Base-by-base conservation (phyloP, 768 basidiomycete genomes). In the Naganishia vishniacii region DNA sequence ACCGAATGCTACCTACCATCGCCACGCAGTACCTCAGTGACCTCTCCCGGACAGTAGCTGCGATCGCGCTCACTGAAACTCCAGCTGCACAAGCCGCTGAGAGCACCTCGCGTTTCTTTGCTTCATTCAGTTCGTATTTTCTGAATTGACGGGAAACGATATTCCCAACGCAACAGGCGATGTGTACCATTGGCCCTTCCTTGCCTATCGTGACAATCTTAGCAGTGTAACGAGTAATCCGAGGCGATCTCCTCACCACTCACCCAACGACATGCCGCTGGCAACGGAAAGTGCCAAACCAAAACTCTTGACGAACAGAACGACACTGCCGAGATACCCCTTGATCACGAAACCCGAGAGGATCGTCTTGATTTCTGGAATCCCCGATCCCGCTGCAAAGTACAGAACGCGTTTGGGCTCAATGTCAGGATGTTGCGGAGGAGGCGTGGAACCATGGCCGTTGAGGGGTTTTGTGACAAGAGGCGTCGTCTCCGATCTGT, bases 101-200 rank as follows among this genome's bases (percentile, higher is more conserved):
- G 40, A 99, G 80, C 60, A 99, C 86, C 79, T 98, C 95, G 49
- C 95, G 85, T 47, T 93, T 83, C 75, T 98, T 98, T 15, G 85
- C 91, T 83, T 99, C 95, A 70, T 98, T 99, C 59, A 83, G 87
- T 77, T 98, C 93, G 71, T 94, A 99, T 78, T 98, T 98, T 37
- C 75, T 75, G 68, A 88, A 85, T 71, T 86, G 84, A 13, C 94
- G 83, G 70, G 89, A 91, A 66, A 91, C 82, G 65, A 98, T 94
- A 73, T 97, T 99, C 8, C 91, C 93, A 23, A 94, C 80, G 76
- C 92, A 94, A 56, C 87, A 86, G 2, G 89, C 90, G 66, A 97
- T 93, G 71, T 95, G 93, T 3, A 95, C 92, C 73, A 95, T 88
- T 0, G 89, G 90, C 0, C 84, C 86, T 80, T 91, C 89, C 79